A percentile compares a stretch with the other conserved stretches of the same genome.
These are phyloP conservation scores for Myxozyma geophila DNA, from an alignment of 805 yeast species.

Conservation along the genomic window DNA sequence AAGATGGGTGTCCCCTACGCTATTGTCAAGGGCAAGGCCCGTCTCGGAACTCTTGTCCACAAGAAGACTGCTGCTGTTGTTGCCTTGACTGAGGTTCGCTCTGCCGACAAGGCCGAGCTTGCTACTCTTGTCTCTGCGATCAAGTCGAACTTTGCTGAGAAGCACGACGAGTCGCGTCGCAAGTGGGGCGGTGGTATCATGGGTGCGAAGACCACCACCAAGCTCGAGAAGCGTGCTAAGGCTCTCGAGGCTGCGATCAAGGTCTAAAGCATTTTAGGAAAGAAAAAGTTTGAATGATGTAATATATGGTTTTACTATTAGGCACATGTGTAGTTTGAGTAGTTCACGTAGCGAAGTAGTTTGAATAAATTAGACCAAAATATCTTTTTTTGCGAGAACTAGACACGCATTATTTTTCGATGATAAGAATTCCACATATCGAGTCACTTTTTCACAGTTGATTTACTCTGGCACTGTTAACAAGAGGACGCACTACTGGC, in stretches of 20 bases:
- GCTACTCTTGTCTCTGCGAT: slow-evolving; percentile 91
- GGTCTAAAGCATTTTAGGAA: slow-evolving; percentile 18
- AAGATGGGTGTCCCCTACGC: slow-evolving; percentile 99
- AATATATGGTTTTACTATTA: slow-evolving; percentile 6
- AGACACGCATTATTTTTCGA: too few species aligned
- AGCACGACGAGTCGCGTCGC: slow-evolving; percentile 94
- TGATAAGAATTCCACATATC: too few species aligned
- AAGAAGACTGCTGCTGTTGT: slow-evolving; percentile 97
- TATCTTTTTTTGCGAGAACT: too few species aligned
- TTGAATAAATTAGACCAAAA: too few species aligned
- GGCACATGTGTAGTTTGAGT: background rate
- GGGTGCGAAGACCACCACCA: slow-evolving; percentile 92
- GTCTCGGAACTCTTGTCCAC: slow-evolving; percentile 97
- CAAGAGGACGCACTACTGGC: too few species aligned
- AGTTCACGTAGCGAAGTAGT: background rate
- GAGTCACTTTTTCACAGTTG: too few species aligned
- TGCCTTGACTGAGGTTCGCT: slow-evolving; percentile 91
- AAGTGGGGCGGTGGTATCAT: slow-evolving; percentile 99
- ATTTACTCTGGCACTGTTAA: too few species aligned
- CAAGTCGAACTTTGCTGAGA: slow-evolving; percentile 89
- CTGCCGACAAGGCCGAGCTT: slow-evolving; percentile 94
- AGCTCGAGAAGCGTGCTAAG: slow-evolving; percentile 76
- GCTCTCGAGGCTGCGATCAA: slow-evolving; percentile 49
- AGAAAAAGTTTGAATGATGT: slow-evolving; percentile 7
- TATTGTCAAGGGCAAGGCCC: slow-evolving; percentile 96